Evolutionary conservation across 352 stramenopile species (phyloP).

Genomic region (Phytopythium ostracodes): DNA sequence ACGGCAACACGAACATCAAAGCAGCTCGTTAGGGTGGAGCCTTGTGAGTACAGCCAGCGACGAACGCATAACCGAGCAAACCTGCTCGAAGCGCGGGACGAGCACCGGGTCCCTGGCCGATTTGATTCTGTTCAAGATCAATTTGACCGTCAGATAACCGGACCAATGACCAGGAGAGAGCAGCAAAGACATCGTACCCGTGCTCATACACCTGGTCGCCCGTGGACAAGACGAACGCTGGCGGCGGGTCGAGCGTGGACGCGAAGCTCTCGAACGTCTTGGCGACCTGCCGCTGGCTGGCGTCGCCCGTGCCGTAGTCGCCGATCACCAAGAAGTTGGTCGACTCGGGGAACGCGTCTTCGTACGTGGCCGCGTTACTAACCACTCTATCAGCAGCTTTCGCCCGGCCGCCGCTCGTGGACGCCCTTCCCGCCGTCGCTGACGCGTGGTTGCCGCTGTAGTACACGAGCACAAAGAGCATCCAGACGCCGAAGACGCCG

Average conservation of each 20-base stretch:
- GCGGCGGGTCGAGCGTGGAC: constrained; percentile 44
- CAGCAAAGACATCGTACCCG: constrained; percentile 32
- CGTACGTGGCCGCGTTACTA: constrained; percentile 14
- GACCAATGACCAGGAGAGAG: background rate
- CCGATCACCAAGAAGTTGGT: constrained; percentile 80
- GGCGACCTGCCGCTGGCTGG: constrained; percentile 55
- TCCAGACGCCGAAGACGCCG: constrained; percentile 50
- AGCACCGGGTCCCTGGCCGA: constrained; percentile 55
- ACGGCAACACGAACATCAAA: background rate
- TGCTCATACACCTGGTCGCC: constrained; percentile 86
- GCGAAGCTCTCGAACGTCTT: constrained; percentile 58
- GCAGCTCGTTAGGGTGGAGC: background rate
- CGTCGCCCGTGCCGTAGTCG: constrained; percentile 75
- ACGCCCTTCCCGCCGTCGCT: background rate
- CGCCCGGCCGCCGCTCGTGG: background rate
- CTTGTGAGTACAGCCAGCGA: background rate
- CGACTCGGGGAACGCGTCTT: constrained; percentile 44
- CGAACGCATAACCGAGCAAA: constrained; percentile 10
- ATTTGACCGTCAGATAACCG: background rate
- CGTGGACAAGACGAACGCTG: constrained; percentile 77
- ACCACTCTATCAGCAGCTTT: background rate
- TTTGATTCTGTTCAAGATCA: constrained; percentile 33
- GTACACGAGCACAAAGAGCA: constrained; percentile 59
- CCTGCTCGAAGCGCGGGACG: constrained; percentile 71
- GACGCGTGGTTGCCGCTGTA: constrained; percentile 16